Percentiles rank a stretch among this genome's conserved stretches.
Conservation (phyloP, 306 rosid genomes). For the Delonix regia region DNA sequence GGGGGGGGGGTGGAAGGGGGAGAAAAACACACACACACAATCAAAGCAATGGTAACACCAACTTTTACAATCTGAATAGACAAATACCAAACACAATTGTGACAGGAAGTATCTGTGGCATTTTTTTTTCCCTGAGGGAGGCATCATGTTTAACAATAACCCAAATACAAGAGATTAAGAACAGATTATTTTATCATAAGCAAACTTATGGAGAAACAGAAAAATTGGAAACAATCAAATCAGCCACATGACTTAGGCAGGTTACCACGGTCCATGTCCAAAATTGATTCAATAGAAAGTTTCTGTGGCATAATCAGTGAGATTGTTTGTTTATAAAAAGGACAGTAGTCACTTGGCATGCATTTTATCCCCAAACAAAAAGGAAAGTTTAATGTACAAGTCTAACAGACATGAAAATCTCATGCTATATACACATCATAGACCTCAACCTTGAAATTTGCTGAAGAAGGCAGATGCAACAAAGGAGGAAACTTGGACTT, state of each 20-base stretch:
- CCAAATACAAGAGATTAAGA: neutral
- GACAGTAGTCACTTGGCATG: conserved; percentile 11
- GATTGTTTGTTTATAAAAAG: conserved; percentile 4
- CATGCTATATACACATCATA: neutral
- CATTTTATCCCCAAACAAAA: conserved; percentile 23
- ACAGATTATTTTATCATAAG: conserved; percentile 30
- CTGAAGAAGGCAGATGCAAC: conserved; percentile 2
- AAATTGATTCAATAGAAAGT: conserved; percentile 24
- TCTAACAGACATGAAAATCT: conserved; percentile 27
- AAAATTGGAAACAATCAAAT: conserved; percentile 31
- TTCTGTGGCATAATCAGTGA: conserved; percentile 1
- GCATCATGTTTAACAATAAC: conserved; percentile 17
- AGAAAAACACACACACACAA: conserved; percentile 12
- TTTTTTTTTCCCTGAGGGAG: neutral
- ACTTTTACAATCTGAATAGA: conserved; percentile 33
- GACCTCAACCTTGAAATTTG: conserved; percentile 18
- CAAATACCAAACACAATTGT: conserved; percentile 27
- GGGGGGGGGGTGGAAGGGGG: too few species aligned
- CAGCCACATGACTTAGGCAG: conserved; percentile 9
- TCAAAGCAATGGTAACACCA: conserved; percentile 31
- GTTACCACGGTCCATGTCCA: neutral
- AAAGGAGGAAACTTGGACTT: conserved; percentile 19
- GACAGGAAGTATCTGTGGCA: conserved; percentile 37
- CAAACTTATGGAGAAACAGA: conserved; percentile 33
- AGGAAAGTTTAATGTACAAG: neutral